Conservation (phyloP, 805 yeast species). For the Ogataea allantospora region DNA sequence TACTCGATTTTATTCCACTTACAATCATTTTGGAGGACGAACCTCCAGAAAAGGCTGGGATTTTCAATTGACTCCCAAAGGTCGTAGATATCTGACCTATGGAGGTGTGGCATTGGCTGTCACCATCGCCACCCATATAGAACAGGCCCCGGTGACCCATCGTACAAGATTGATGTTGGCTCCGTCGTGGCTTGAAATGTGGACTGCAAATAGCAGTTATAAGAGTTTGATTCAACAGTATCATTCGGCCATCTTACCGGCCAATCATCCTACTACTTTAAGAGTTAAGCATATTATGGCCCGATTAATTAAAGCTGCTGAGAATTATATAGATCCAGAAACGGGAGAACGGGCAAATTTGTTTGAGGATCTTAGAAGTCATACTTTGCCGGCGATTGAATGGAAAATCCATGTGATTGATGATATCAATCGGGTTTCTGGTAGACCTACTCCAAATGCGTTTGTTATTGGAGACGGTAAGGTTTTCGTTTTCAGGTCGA, state of each 20-base stretch:
- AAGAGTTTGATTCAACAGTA: constrained; percentile 56
- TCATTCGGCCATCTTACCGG: constrained; percentile 54
- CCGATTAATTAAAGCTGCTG: constrained; percentile 59
- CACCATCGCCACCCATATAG: constrained; percentile 53
- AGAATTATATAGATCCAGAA: constrained; percentile 36
- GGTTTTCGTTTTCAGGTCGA: constrained; percentile 82
- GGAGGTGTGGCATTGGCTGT: constrained; percentile 36
- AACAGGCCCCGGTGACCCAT: constrained; percentile 79
- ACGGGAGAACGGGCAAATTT: constrained; percentile 30
- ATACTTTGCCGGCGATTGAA: constrained; percentile 35
- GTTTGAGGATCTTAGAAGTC: constrained; percentile 24
- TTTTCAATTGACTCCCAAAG: constrained; percentile 11
- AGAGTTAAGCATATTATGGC: constrained; percentile 63
- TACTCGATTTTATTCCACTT: constrained; percentile 18
- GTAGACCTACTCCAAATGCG: constrained; percentile 87
- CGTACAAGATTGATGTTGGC: constrained; percentile 71
- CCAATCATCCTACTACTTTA: constrained; percentile 54
- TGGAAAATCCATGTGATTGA: constrained; percentile 85
- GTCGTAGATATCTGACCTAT: constrained; percentile 29
- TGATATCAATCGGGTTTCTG: constrained; percentile 45
- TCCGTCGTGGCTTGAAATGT: constrained; percentile 60
- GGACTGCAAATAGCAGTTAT: constrained; percentile 65
- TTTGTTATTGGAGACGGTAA: constrained; percentile 96
- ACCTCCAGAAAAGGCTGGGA: constrained; percentile 14
- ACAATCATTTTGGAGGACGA: constrained; percentile 24